Evolutionary conservation across 148 eudicot species (phyloP).

Genomic region (Euryodendron excelsum): DNA sequence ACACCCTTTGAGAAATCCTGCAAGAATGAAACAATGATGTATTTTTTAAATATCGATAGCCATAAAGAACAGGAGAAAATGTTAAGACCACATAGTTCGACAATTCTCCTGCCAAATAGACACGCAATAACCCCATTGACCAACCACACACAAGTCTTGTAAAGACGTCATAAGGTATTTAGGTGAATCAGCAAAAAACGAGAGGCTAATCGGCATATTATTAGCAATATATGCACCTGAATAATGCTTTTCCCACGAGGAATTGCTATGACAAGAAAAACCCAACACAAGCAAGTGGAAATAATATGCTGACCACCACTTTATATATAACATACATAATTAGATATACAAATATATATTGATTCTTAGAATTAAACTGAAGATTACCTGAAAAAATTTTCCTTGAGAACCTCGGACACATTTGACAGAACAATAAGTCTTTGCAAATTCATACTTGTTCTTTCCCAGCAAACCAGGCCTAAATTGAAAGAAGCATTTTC

Average conservation of each 20-base stretch:
- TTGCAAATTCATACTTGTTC: slow-evolving; percentile 86
- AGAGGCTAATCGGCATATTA: not conserved
- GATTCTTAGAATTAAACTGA: not conserved
- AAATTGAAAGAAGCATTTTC: slow-evolving; percentile 19
- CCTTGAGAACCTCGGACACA: slow-evolving; percentile 52
- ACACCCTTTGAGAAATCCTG: slow-evolving; percentile 85
- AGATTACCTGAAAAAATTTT: slow-evolving; percentile 53
- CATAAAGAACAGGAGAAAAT: not conserved
- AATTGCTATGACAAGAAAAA: not conserved
- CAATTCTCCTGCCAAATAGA: not conserved
- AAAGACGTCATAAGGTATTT: not conserved
- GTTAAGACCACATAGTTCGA: slow-evolving; percentile 3
- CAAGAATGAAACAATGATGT: slow-evolving; percentile 17
- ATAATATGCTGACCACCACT: not conserved
- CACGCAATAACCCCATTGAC: not conserved
- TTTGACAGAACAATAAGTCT: slow-evolving; percentile 71
- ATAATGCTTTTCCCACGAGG: slow-evolving; percentile 3
- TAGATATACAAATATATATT: not conserved
- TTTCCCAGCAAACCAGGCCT: slow-evolving; percentile 97
- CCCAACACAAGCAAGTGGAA: not conserved
- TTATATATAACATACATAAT: too few species aligned
- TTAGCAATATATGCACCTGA: not conserved
- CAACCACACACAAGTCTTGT: not conserved
- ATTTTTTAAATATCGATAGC: not conserved
- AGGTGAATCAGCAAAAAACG: slow-evolving; percentile 1